Base-by-base conservation (phyloP, 805 yeast species). In the Candida hungchunana region DNA sequence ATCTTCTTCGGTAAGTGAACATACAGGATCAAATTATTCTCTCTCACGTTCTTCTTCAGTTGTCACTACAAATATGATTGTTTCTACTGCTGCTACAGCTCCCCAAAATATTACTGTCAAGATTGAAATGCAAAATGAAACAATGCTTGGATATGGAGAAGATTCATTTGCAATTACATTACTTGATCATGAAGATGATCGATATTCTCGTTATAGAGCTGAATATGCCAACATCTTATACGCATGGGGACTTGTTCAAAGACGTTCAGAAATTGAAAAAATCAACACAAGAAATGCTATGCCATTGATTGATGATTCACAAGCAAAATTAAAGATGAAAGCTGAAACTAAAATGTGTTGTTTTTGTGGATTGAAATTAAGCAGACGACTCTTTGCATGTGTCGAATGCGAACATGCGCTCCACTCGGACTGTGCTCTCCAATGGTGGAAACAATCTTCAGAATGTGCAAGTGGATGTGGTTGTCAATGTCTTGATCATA, bases 391-490 rank as follows among this genome's bases (percentile, higher is more conserved):
- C 20, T 77, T 79, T 20, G 71, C 75, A 0, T 89, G 97, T 53
- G 69, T 74, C 6, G 64, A 64, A 18, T 89, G 97, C 59, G 82
- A 77, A 37, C 97, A 90, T 59, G 66, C 84, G 3, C 51, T 83
- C 46, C 97, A 89, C 55, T 72, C 85, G 3, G 64, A 66, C 16
- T 89, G 97, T 63, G 93, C 95, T 0, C 60, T 69, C 14, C 70
- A 70, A 33, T 89, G 97, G 96, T 87, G 94, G 86, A 59, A 60
- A 7, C 48, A 55, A 1, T 61, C 65, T 39, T 45, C 45, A 0
- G 83, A 81, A 48, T 86, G 96, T 58, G 79, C 94, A 0, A 72
- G 83, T 30, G 96, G 95, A 0, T 87, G 96, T 64, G 95, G 95
- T 0, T 87, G 96, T 50, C 44, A 52, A 5, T 86, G 96, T 59